These are phyloP conservation scores for Torulaspora indica DNA, from an alignment of 805 yeast genomes.

Conservation along the genomic window DNA sequence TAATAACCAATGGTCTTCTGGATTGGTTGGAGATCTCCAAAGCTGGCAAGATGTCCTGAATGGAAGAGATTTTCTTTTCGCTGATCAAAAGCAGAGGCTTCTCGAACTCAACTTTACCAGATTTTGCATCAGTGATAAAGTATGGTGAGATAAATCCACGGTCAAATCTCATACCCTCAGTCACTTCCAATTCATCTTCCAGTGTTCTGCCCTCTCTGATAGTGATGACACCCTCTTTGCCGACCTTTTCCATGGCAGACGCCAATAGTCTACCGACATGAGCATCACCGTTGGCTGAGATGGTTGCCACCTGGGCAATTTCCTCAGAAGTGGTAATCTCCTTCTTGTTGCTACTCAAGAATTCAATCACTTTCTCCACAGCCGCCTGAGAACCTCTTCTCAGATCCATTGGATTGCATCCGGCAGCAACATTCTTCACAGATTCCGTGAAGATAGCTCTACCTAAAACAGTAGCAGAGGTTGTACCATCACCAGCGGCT, in stretches of 20 bases:
- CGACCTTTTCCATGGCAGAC: constrained; percentile 96
- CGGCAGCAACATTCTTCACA: constrained; percentile 96
- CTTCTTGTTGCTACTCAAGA: constrained; percentile 77
- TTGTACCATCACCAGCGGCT: constrained; percentile 98
- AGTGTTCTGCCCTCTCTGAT: constrained; percentile 96
- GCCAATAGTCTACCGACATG: constrained; percentile 91
- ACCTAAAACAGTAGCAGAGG: constrained; percentile 94
- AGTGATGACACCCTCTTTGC: constrained; percentile 98
- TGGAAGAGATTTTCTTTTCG: constrained; percentile 87
- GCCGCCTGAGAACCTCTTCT: constrained; percentile 98
- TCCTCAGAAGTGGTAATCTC: constrained; percentile 92
- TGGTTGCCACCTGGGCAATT: constrained; percentile 97
- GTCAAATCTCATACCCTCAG: constrained; percentile 98
- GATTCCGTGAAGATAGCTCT: constrained; percentile 93
- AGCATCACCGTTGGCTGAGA: constrained; percentile 92
- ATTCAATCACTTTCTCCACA: constrained; percentile 85
- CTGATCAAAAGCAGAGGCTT: constrained; percentile 83
- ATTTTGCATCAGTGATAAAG: constrained; percentile 89
- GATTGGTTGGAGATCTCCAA: constrained; percentile 87
- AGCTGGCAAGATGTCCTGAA: constrained; percentile 89
- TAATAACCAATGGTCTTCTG: constrained; percentile 86
- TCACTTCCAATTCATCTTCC: constrained; percentile 93
- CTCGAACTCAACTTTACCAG: constrained; percentile 91
- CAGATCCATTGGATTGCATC: constrained; percentile 97
- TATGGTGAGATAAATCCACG: constrained; percentile 96